Evolutionary conservation across 805 yeast species (phyloP).

Genomic region (Wickerhamiella shivajii): DNA sequence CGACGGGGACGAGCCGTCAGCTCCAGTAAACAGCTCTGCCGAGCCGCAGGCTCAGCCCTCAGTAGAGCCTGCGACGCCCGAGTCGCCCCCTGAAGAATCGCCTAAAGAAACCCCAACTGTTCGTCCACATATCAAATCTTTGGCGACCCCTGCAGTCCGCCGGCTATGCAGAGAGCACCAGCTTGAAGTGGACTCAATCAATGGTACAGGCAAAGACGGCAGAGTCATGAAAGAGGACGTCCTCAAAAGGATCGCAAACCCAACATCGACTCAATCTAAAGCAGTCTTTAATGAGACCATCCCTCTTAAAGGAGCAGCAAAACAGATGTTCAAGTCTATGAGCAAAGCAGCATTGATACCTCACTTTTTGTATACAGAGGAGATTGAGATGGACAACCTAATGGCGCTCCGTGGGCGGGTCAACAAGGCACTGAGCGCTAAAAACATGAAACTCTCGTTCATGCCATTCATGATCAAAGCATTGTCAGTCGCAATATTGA

Average conservation of each 20-base stretch:
- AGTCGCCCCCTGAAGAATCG: too few relatives aligned
- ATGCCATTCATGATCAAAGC: constrained; percentile 27
- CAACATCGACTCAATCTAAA: neutral
- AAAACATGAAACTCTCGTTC: constrained; percentile 17
- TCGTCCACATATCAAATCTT: constrained; percentile 8
- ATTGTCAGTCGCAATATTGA: constrained; percentile 19
- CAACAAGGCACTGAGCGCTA: constrained; percentile 15
- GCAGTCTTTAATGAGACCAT: constrained; percentile 4
- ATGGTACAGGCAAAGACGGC: constrained; percentile 24
- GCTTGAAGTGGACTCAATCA: constrained; percentile 17
- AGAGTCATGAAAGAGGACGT: constrained; percentile 25
- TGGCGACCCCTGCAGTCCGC: constrained; percentile 26
- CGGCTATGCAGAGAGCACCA: constrained; percentile 20
- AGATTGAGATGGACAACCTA: constrained; percentile 20
- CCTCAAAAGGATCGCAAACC: constrained; percentile 4
- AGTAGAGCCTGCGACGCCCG: too few relatives aligned
- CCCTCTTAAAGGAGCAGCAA: constrained; percentile 22
- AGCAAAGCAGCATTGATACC: constrained; percentile 22
- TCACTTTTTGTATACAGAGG: constrained; percentile 25
- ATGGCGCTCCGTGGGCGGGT: constrained; percentile 16
- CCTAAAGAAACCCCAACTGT: too few relatives aligned
- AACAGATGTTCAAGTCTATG: constrained; percentile 25
- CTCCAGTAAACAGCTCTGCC: too few relatives aligned
- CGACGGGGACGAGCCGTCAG: constrained; percentile 12
- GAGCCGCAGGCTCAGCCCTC: too few relatives aligned